Percentiles rank a stretch among this genome's conserved stretches.
Conservation (phyloP, 2,329 filamentous ascomycete genomes). For the Fonsecaea nubica region DNA sequence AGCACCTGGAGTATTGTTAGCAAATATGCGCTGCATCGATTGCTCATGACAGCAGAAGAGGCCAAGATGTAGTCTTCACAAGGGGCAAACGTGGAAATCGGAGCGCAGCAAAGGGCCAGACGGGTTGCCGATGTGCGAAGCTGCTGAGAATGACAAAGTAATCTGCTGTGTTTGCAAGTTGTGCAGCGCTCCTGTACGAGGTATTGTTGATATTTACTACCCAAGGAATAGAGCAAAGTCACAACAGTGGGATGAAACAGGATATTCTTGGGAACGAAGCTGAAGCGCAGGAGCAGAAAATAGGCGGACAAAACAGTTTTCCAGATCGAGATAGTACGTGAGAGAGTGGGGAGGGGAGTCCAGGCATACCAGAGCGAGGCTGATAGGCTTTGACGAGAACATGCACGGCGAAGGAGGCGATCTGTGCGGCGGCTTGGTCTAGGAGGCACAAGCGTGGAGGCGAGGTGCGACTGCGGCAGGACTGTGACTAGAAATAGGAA, state of each 20-base stretch:
- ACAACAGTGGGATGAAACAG: neutral
- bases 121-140: neutral
- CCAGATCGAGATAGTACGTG: conserved; percentile 25
- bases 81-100: neutral
- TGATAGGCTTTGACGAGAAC: conserved; percentile 21
- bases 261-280: neutral
- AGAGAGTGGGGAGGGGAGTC: conserved; percentile 6
- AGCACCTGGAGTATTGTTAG: conserved; percentile 37
- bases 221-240: neutral
- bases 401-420: conserved; percentile 32
- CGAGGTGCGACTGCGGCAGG: conserved; percentile 5
- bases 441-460: conserved; percentile 24
- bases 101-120: neutral
- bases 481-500: conserved; percentile 1
- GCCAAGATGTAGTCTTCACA: conserved; percentile 4
- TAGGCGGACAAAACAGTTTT: conserved; percentile 32
- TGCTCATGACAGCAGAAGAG: conserved; percentile 24
- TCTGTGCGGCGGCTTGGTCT: conserved; percentile 26
- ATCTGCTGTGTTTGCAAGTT: neutral
- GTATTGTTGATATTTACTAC: neutral
- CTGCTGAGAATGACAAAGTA: neutral
- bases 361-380: conserved; percentile 33
- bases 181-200: neutral
- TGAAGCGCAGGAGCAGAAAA: neutral
- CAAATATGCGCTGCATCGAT: conserved; percentile 22